Percentiles rank a stretch among this genome's conserved stretches.
These are phyloP conservation scores for Macadamia tetraphylla DNA, from an alignment of 164 flowering plant genomes.

Conservation along the genomic window DNA sequence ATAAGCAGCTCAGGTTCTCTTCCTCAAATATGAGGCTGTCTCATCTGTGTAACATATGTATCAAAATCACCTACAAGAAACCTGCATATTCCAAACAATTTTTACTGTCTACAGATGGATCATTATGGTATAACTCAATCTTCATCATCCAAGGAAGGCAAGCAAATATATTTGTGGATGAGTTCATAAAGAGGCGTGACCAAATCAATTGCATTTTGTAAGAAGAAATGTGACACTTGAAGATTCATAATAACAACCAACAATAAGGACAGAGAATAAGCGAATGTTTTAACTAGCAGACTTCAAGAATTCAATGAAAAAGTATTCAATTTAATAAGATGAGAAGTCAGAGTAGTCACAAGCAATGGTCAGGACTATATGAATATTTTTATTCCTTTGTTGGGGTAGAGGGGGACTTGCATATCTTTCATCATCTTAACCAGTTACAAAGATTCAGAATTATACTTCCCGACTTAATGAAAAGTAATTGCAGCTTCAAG, in stretches of 20 bases:
- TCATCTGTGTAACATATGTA: constrained; percentile 51
- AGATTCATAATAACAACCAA: neutral
- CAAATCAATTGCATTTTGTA: constrained; percentile 3
- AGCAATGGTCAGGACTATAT: neutral
- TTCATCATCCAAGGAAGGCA: neutral
- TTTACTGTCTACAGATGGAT: neutral
- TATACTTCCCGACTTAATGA: too few relatives aligned
- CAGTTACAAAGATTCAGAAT: too few relatives aligned
- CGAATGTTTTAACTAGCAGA: too few relatives aligned
- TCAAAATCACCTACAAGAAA: constrained; percentile 81
- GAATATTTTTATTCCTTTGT: neutral
- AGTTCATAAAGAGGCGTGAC: too few relatives aligned
- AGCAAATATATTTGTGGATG: too few relatives aligned
- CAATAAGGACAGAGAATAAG: neutral
- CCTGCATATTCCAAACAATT: constrained; percentile 32
- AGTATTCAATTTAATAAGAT: neutral
- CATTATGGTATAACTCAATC: neutral
- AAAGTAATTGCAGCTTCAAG: neutral
- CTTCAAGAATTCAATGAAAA: too few relatives aligned
- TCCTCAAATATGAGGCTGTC: constrained; percentile 69
- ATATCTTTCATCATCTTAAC: too few relatives aligned
- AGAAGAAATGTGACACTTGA: constrained; percentile 5
- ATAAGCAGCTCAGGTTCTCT: constrained; percentile 91
- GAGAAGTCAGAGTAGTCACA: neutral
- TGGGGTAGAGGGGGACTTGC: too few relatives aligned